Evolutionary conservation across 2,329 filamentous ascomycete genomes (phyloP).

Genomic region (Arthrobotrys iridis): DNA sequence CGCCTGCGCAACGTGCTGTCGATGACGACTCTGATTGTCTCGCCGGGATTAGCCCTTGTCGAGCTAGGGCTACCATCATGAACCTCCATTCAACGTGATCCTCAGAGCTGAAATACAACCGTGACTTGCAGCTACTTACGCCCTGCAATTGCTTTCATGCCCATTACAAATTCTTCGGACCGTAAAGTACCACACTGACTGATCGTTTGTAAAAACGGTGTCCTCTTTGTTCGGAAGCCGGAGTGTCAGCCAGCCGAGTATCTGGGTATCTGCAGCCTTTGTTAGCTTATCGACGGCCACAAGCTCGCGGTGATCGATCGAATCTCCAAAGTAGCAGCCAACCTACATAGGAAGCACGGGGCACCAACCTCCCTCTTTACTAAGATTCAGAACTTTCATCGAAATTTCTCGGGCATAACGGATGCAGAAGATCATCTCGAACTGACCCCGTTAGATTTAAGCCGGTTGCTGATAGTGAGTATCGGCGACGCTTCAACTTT

Average conservation of each 20-base stretch:
- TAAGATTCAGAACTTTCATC: not conserved
- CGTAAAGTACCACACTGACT: conserved; percentile 1
- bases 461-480: not conserved
- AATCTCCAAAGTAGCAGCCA: not conserved
- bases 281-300: conserved; percentile 8
- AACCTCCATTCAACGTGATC: not conserved
- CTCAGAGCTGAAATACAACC: not conserved
- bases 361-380: conserved; percentile 19
- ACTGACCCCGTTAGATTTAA: conserved; percentile 1
- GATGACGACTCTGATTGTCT: conserved; percentile 46
- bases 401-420: not conserved
- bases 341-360: conserved; percentile 9
- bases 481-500: conserved; percentile 12
- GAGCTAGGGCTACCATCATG: not conserved
- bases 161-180: not conserved
- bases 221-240: conserved; percentile 13
- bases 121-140: not conserved
- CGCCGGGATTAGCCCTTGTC: conserved; percentile 11
- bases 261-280: not conserved
- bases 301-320: conserved; percentile 8
- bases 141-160: not conserved
- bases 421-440: not conserved
- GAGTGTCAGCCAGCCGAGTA: not conserved
- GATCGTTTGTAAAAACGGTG: conserved; percentile 11
- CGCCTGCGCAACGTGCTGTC: conserved; percentile 41